Conservation (phyloP, 768 basidiomycete genomes). For the Boletales sp. region DNA sequence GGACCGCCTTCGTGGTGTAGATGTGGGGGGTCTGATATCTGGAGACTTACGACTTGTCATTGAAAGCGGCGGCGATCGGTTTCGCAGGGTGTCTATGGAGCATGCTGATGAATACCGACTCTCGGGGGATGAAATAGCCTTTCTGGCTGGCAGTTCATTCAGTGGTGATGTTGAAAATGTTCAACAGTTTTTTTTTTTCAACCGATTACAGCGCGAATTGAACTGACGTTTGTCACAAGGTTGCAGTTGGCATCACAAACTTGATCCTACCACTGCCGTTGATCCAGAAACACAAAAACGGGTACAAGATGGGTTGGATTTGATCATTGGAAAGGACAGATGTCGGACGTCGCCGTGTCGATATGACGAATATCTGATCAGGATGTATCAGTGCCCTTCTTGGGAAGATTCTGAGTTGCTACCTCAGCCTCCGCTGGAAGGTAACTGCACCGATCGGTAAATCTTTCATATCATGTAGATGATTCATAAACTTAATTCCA, state of each 20-base stretch:
- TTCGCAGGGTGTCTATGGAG: constrained; percentile 54
- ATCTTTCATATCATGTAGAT: background rate
- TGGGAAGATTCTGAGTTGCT: constrained; percentile 31
- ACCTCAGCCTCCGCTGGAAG: constrained; percentile 36
- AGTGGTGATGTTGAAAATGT: constrained; percentile 56
- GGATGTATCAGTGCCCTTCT: constrained; percentile 27
- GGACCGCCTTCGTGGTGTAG: constrained; percentile 48
- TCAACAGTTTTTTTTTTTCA: background rate
- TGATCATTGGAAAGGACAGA: constrained; percentile 40
- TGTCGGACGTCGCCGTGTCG: constrained; percentile 2
- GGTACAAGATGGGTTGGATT: constrained; percentile 53
- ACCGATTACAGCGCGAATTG: too few species aligned
- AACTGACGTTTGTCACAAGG: constrained; percentile 21
- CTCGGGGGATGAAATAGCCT: constrained; percentile 50
- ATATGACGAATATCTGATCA: background rate
- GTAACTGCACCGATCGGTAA: constrained; percentile 25
- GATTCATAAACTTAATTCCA: background rate
- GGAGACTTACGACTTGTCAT: constrained; percentile 47
- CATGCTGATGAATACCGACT: constrained; percentile 43
- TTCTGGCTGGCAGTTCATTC: constrained; percentile 56
- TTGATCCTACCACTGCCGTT: constrained; percentile 48
- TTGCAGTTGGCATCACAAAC: constrained; percentile 47
- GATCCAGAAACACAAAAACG: constrained; percentile 46
- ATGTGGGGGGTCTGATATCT: constrained; percentile 49
- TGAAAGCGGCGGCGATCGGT: constrained; percentile 47